These are phyloP conservation scores for Trichoderma polysporum DNA, from an alignment of 2,329 filamentous ascomycete genomes.

Conservation along the genomic window DNA sequence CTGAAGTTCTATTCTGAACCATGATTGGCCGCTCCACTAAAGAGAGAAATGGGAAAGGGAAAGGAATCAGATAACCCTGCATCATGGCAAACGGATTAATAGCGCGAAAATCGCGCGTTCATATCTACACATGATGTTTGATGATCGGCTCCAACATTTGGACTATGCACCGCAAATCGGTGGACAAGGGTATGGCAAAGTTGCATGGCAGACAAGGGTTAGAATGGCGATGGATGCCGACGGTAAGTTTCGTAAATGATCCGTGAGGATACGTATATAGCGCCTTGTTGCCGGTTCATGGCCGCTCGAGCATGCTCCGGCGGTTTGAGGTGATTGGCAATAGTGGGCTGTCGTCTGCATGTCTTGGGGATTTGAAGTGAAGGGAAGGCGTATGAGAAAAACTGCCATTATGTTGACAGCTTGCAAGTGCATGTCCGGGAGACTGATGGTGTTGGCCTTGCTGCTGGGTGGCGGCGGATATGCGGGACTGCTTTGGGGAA, in stretches of 20 bases:
- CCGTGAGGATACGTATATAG: constrained; percentile 40
- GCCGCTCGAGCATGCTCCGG: constrained; percentile 10
- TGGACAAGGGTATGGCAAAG: not conserved
- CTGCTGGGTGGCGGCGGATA: constrained; percentile 5
- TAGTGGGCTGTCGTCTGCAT: constrained; percentile 7
- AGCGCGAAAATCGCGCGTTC: not conserved
- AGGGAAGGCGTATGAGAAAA: constrained; percentile 23
- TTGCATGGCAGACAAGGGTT: constrained; percentile 1
- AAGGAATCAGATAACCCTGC: not conserved
- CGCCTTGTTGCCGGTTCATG: constrained; percentile 23
- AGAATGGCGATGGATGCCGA: constrained; percentile 3
- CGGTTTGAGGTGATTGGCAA: not conserved
- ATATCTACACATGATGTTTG: not conserved
- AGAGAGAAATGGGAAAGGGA: not conserved
- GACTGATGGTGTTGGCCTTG: constrained; percentile 1
- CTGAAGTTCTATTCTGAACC: not conserved
- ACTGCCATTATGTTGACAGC: constrained; percentile 3
- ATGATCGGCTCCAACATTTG: not conserved
- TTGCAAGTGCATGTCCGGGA: constrained; percentile 21
- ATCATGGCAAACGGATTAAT: not conserved
- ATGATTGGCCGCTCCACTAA: not conserved
- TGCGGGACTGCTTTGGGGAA: constrained; percentile 11
- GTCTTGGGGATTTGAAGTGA: constrained; percentile 26
- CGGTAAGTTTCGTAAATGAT: constrained; percentile 36
- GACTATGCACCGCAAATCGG: not conserved